Evolutionary conservation across 345 rosid genomes (phyloP).

Genomic region (Excoecaria agallocha): DNA sequence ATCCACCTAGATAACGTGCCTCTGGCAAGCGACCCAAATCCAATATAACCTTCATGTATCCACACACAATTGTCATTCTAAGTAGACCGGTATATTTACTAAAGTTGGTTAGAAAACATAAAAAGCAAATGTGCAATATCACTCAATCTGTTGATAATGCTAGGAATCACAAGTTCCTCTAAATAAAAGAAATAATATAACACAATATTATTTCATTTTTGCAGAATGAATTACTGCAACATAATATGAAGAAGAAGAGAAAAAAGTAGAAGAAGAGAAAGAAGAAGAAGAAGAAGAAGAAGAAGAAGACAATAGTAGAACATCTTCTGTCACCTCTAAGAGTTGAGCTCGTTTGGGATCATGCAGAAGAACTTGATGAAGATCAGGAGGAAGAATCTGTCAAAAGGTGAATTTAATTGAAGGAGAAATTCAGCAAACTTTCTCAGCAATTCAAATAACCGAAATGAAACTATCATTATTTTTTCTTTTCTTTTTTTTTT

Average conservation of each 20-base stretch:
- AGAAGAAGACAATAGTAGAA: too few relatives aligned
- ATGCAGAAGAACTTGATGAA: conserved; percentile 41
- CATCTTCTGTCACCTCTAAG: conserved; percentile 35
- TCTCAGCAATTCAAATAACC: not conserved
- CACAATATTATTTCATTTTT: too few relatives aligned
- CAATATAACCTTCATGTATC: conserved; percentile 37
- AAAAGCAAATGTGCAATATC: too few relatives aligned
- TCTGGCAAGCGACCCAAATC: conserved; percentile 63
- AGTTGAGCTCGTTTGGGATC: conserved; percentile 53
- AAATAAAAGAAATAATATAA: not conserved
- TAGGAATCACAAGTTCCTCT: not conserved
- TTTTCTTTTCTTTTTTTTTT: too few relatives aligned
- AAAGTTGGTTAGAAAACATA: not conserved
- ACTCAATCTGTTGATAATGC: too few relatives aligned
- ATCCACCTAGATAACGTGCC: conserved; percentile 62
- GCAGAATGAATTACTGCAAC: too few relatives aligned
- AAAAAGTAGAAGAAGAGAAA: too few relatives aligned
- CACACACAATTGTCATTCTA: not conserved
- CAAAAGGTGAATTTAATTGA: conserved; percentile 3
- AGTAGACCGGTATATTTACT: not conserved
- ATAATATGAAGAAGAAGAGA: not conserved
- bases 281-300: too few relatives aligned
- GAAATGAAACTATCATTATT: too few relatives aligned
- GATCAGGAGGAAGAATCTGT: conserved; percentile 59
- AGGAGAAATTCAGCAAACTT: not conserved